These are phyloP conservation scores for Pyrus betulifolia DNA, from an alignment of 306 rosid species.

Conservation along the genomic window DNA sequence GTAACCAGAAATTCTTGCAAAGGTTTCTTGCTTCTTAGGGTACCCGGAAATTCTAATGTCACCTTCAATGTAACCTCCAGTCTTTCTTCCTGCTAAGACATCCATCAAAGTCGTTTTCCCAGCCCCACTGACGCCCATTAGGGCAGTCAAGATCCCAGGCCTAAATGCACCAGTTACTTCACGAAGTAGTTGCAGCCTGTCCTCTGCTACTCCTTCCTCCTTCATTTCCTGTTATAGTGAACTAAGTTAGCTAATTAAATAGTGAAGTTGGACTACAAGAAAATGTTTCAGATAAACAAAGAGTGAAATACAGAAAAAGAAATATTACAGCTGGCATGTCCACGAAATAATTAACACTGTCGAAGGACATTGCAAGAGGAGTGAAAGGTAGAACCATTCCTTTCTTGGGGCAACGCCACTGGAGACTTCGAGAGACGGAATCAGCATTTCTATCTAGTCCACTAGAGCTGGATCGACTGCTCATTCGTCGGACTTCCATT, in stretches of 20 bases:
- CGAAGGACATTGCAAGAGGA: slow-evolving; percentile 96
- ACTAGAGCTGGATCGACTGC: slow-evolving; percentile 43
- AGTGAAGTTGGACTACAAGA: not conserved
- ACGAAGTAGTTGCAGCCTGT: slow-evolving; percentile 70
- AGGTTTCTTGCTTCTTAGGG: slow-evolving; percentile 95
- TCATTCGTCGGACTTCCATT: slow-evolving; percentile 59
- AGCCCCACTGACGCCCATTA: slow-evolving; percentile 98
- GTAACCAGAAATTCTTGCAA: slow-evolving; percentile 94
- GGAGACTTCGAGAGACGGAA: slow-evolving; percentile 33
- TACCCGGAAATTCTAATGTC: slow-evolving; percentile 82
- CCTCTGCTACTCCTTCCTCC: slow-evolving; percentile 72
- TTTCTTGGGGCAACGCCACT: slow-evolving; percentile 58
- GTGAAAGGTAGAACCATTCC: slow-evolving; percentile 96
- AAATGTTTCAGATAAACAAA: not conserved
- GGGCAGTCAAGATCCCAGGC: slow-evolving; percentile 92
- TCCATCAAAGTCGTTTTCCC: slow-evolving; percentile 99
- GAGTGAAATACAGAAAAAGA: not conserved
- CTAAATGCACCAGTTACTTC: slow-evolving; percentile 79
- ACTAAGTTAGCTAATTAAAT: not conserved
- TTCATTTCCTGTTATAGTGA: slow-evolving; percentile 67
- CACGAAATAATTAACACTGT: slow-evolving; percentile 66
- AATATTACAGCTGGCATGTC: slow-evolving; percentile 90
- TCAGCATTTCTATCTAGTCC: slow-evolving; percentile 43
- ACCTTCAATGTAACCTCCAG: slow-evolving; percentile 89
- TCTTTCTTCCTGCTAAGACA: slow-evolving; percentile 94